Base-by-base conservation (phyloP, 768 basidiomycete genomes). In the Boletellus sp. region DNA sequence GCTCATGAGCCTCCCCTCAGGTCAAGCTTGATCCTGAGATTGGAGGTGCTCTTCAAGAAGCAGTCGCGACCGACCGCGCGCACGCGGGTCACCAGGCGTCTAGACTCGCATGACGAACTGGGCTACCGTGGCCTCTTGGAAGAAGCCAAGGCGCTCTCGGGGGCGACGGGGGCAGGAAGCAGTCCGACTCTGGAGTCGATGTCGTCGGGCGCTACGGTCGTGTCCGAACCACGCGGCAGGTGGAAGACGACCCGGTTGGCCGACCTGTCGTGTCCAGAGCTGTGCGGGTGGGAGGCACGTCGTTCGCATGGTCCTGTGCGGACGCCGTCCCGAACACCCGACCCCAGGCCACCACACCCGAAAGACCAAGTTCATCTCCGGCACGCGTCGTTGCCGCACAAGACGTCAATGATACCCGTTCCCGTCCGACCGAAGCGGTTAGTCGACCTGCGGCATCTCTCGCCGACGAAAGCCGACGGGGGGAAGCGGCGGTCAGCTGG, bases 311-410 rank as follows among this genome's bases (percentile, higher is more conserved):
- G 72, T 5, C 84, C 83, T 1, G 72, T 88, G 13, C 57, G 65
- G 13, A 87, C 87, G 0, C 87, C 86, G 4, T 75, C 68, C 3
- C 73, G 81, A 13, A 78, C 74, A 35, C 77, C 75, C 1, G 50
- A 71, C 13, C 73, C 78, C 0, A 76, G 71, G 54, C 53, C 66
- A 1, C 65, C 69, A 11, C 78, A 75, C 49, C 85, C 85, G 0
- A 88, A 81, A 65, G 85, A 87, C 26, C 72, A 81, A 16, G 84
- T 89, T 3, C 68, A 75, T 17, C 73, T 90, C 10, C 74, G 84
- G 32, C 81, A 76, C 12, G 76, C 79, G 2, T 77, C 81, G 0
- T 60, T 67, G 4, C 65, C 65, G 34, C 49, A 42, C 9, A 28
- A 22, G 19, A 50, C 59, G 9, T 75, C 77, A 2, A 65, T 70